Percentiles rank a stretch among this genome's conserved stretches.
Conservation (phyloP, 192 early-diverging fungal genomes). For the Chytriomyces confervae region DNA sequence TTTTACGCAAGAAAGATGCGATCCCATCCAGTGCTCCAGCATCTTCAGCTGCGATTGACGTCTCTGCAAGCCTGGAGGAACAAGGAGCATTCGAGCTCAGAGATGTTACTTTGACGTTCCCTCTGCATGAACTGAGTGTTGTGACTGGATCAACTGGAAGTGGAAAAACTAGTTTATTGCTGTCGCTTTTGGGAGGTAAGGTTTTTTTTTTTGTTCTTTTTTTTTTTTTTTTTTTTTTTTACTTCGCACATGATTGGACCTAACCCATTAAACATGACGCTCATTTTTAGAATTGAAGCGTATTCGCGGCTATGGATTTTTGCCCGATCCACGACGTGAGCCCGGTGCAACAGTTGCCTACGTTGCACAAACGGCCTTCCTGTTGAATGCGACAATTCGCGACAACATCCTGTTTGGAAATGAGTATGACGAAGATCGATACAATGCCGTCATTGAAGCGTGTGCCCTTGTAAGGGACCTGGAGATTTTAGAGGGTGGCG, state of each 20-base stretch:
- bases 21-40: neutral
- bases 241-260: neutral
- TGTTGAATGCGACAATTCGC: constrained; percentile 53
- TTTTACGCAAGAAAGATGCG: neutral
- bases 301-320: constrained; percentile 33
- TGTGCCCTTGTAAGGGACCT: constrained; percentile 88
- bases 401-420: constrained; percentile 83
- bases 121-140: constrained; percentile 34
- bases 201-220: neutral
- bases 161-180: constrained; percentile 46
- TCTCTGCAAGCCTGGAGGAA: neutral
- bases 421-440: constrained; percentile 70
- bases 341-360: constrained; percentile 65
- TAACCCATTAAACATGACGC: neutral
- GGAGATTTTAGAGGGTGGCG: constrained; percentile 78
- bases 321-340: constrained; percentile 39
- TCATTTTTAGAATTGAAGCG: constrained; percentile 65
- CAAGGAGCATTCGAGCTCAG: constrained; percentile 33
- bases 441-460: constrained; percentile 75
- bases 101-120: constrained; percentile 41
- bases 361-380: constrained; percentile 70
- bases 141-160: constrained; percentile 46
- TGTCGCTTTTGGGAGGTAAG: constrained; percentile 42
- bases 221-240: neutral
- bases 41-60: neutral